Percentiles rank a stretch among this genome's conserved stretches.
Evolutionary conservation across 208 protist genomes (phyloP).

Genomic region (Leishmania tropica): DNA sequence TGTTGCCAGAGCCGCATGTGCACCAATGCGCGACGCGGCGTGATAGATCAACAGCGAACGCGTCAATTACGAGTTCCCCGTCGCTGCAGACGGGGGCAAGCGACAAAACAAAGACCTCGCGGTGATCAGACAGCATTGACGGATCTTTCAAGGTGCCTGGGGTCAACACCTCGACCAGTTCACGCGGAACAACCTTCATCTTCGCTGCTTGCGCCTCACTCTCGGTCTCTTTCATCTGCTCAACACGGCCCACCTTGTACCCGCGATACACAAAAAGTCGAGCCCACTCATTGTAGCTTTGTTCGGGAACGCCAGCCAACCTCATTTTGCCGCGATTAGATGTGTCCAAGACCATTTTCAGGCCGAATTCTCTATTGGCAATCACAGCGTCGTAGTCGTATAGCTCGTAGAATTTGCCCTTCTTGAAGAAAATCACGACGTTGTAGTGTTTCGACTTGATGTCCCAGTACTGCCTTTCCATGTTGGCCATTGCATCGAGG

Average conservation of each 20-base stretch:
- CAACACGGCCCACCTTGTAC: conserved; percentile 93
- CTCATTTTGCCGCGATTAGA: conserved; percentile 92
- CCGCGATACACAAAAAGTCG: conserved; percentile 92
- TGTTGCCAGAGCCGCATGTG: conserved; percentile 31
- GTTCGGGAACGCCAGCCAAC: conserved; percentile 94
- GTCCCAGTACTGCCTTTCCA: conserved; percentile 97
- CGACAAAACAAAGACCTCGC: conserved; percentile 69
- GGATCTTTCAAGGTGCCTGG: conserved; percentile 92
- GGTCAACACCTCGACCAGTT: conserved; percentile 91
- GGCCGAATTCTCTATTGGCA: conserved; percentile 91
- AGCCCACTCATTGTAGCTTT: conserved; percentile 90
- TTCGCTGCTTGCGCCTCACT: conserved; percentile 39
- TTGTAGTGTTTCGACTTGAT: conserved; percentile 94
- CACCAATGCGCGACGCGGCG: conserved; percentile 72
- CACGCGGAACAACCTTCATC: conserved; percentile 73
- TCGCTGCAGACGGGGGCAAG: conserved; percentile 34
- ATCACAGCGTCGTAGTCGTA: conserved; percentile 95
- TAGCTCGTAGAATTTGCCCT: conserved; percentile 97
- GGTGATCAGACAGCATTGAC: conserved; percentile 77
- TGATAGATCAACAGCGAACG: conserved; percentile 84
- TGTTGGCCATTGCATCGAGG: conserved; percentile 84
- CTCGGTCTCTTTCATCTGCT: conserved; percentile 87
- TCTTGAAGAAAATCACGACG: conserved; percentile 96
- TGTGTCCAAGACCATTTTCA: conserved; percentile 91
- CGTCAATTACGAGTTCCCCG: conserved; percentile 40